Base-by-base conservation (phyloP, 192 early-diverging fungal genomes). In the Linnemannia elongata region DNA sequence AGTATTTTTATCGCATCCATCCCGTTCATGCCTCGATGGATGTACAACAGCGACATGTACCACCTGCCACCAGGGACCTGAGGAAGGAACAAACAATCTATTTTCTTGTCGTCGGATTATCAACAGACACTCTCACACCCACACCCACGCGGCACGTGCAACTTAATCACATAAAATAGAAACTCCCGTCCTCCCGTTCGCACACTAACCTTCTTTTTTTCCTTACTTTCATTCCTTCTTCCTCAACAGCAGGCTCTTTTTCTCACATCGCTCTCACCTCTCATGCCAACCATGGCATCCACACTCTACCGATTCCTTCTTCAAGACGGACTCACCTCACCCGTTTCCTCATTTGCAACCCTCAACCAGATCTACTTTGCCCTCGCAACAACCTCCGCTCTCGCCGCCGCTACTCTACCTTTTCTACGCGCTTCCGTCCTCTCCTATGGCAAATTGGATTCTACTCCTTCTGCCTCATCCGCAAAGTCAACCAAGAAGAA, bases 361-460 rank as follows among this genome's bases (percentile, higher is more conserved):
- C 85, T 87, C 10, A 81, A 78, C 54, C 76, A 78, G 35, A 24
- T 78, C 22, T 87, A 81, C 72, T 81, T 75, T 52, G 52, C 69
- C 13, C 45, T 87, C 72, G 75, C 81, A 57, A 81, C 76, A 33
- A 57, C 79, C 2, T n/a, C 68, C 36, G 85, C 72, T n/a, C 10
- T 81, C n/a, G 18, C 41, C 15, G 66, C 72, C 22, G 85, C 76
- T 12, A 87, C 79, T 22, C 39, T 87, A 9, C 85, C 79, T 1
- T 5, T 39, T 35, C 35, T 87, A 22, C 69, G 76, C 3, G 72
- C 77, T 27, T 81, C 85, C 2, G 74, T 87, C 38, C 80, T 87
- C 20, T 42, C 76, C 72, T 87, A 87, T 68, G 85, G 85, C 6
- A 87, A 87, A 87, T 76, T 87, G 18, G 85, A 87, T 72, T 39